phyloP scores from a whole-genome alignment of 768 basidiomycete genomes.

The Lyophyllum decastes region DNA sequence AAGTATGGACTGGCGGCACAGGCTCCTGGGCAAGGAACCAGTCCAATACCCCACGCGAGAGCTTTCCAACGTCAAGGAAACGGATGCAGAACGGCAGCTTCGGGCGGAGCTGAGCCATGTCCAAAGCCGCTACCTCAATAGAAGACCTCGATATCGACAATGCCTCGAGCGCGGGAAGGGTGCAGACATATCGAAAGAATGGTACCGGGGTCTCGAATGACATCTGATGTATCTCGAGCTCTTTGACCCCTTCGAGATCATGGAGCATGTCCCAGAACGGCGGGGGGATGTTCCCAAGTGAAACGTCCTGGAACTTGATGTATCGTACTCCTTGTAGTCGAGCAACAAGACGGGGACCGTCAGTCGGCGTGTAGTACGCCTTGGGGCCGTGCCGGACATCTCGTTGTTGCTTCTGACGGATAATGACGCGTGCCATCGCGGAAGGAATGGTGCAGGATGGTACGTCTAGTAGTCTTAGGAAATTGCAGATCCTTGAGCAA shows the following conservation, averaged over 20 bases:
- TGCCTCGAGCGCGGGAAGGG: constrained; percentile 25
- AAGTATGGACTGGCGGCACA: constrained; percentile 20
- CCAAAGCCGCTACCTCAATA: constrained; percentile 14
- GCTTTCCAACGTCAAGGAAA: constrained; percentile 20
- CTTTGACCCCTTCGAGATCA: constrained; percentile 25
- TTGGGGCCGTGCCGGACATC: neutral
- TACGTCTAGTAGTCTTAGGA: constrained; percentile 28
- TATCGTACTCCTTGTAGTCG: constrained; percentile 12
- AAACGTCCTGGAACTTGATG: constrained; percentile 27
- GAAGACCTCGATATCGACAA: constrained; percentile 29
- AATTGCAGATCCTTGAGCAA: constrained; percentile 21
- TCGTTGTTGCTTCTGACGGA: constrained; percentile 12
- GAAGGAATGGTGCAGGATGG: constrained; percentile 29
- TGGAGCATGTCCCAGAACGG: constrained; percentile 27
- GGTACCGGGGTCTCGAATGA: constrained; percentile 20
- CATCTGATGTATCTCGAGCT: constrained; percentile 27
- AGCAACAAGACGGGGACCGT: constrained; percentile 13
- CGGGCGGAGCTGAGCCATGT: constrained; percentile 14
- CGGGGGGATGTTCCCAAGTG: constrained; percentile 23
- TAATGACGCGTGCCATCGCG: constrained; percentile 22
- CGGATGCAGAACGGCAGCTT: constrained; percentile 19
- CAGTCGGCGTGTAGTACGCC: constrained; percentile 15
- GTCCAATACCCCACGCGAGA: constrained; percentile 20
- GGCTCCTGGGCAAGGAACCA: constrained; percentile 28
- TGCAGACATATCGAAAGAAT: constrained; percentile 28